Percentiles rank a stretch among this genome's conserved stretches.
phyloP scores from a whole-genome alignment of 306 rosid genomes.

The Quercus robur region DNA sequence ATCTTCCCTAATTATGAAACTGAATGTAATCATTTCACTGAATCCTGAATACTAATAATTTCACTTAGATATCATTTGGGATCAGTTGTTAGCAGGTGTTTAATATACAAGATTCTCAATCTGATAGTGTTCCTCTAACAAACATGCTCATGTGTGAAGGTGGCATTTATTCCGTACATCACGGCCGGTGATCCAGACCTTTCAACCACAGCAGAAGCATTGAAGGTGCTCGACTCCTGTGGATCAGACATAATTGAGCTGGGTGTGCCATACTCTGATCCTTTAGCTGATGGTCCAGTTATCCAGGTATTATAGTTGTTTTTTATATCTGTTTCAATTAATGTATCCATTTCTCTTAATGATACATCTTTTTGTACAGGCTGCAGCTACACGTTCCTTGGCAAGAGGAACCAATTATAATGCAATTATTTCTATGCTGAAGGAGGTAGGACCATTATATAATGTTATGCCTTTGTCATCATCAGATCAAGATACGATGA shows the following conservation, averaged over 20 bases:
- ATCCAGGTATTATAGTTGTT: constrained; percentile 64
- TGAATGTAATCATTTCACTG: not conserved
- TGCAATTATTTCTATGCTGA: constrained; percentile 72
- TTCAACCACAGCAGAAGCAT: constrained; percentile 80
- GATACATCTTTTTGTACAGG: constrained; percentile 45
- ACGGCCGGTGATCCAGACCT: constrained; percentile 98
- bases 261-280: constrained; percentile 93
- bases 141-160: constrained; percentile 43
- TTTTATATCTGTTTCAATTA: not conserved
- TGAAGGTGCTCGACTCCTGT: constrained; percentile 77
- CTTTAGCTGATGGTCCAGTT: constrained; percentile 98
- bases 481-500: not conserved
- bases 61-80: not conserved
- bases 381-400: constrained; percentile 90
- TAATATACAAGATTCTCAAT: not conserved
- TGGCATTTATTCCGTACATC: constrained; percentile 85
- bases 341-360: constrained; percentile 21
- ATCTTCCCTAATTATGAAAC: not conserved
- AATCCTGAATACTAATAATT: not conserved
- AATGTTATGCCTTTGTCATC: constrained; percentile 9
- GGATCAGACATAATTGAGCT: constrained; percentile 95
- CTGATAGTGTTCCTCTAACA: constrained; percentile 20
- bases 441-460: constrained; percentile 55
- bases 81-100: not conserved
- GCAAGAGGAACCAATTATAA: constrained; percentile 74